A percentile compares a stretch with the other conserved stretches of the same genome.
Evolutionary conservation across 2,329 filamentous ascomycete species (phyloP).

Genomic region (Daldinia sp.): DNA sequence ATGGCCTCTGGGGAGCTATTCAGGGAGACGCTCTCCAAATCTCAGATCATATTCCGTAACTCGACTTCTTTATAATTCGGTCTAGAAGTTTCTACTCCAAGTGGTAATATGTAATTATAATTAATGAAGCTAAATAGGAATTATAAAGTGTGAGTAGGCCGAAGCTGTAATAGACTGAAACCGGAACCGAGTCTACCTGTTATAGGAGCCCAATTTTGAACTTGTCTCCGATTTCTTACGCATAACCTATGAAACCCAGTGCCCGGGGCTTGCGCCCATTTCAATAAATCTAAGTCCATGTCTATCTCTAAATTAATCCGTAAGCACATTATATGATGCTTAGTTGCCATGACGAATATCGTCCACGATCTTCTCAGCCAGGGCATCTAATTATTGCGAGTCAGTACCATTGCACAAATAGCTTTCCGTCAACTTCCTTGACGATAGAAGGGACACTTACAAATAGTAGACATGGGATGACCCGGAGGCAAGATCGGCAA

Average conservation of each 20-base stretch:
- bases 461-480: constrained; percentile 17
- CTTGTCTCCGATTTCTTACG: background rate
- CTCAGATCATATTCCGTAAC: background rate
- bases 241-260: background rate
- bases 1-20: no score
- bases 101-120: background rate
- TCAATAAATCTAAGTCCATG: background rate
- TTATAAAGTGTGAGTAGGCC: background rate
- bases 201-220: background rate
- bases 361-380: background rate
- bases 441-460: background rate
- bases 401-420: background rate
- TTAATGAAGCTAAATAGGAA: background rate
- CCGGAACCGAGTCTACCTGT: background rate
- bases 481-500: constrained; percentile 47
- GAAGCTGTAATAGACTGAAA: background rate
- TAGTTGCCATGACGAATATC: constrained; percentile 3
- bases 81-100: no score
- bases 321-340: background rate
- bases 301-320: background rate
- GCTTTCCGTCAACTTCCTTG: background rate
- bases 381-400: background rate
- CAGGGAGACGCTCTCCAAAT: background rate
- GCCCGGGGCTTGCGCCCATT: background rate
- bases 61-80: no score